Conservation (phyloP, 2,329 filamentous ascomycete species). For the Fusarium brevicatenulatum region DNA sequence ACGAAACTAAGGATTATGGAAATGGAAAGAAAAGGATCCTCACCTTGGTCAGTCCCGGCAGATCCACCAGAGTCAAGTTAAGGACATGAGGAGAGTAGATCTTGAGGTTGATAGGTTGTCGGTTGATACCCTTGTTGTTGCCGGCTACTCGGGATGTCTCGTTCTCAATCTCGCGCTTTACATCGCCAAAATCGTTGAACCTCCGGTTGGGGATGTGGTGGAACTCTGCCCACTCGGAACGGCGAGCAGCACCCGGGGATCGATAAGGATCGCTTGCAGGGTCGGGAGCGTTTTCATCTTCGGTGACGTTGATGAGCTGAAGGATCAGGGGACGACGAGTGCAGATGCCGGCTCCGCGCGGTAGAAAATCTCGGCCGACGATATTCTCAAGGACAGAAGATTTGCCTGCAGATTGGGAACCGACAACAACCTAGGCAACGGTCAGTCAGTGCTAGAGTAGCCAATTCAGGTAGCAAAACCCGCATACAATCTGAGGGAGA, state of each 20-base stretch:
- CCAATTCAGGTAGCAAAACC: slow-evolving; percentile 20
- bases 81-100: slow-evolving; percentile 98
- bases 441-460: slow-evolving; percentile 28
- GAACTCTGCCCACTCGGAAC: slow-evolving; percentile 90
- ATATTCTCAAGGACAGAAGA: slow-evolving; percentile 99
- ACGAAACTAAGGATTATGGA: slow-evolving; percentile 16
- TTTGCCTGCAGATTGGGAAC: slow-evolving; percentile 97
- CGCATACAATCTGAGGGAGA: slow-evolving; percentile 92
- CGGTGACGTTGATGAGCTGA: slow-evolving; percentile 96
- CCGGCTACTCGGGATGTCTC: slow-evolving; percentile 93
- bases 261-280: slow-evolving; percentile 77
- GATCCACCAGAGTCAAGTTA: slow-evolving; percentile 93
- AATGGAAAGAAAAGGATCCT: slow-evolving; percentile 34
- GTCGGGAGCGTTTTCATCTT: slow-evolving; percentile 74
- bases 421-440: slow-evolving; percentile 84
- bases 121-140: slow-evolving; percentile 97
- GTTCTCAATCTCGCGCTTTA: slow-evolving; percentile 96
- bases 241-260: slow-evolving; percentile 74
- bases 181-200: slow-evolving; percentile 91
- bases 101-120: slow-evolving; percentile 97
- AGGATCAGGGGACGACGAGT: slow-evolving; percentile 94
- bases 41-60: slow-evolving; percentile 95
- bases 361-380: slow-evolving; percentile 95
- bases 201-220: slow-evolving; percentile 90
- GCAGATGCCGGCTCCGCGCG: slow-evolving; percentile 95